Conservation (phyloP, 1,284 basidiomycete species). For the Athelia psychrophila region DNA sequence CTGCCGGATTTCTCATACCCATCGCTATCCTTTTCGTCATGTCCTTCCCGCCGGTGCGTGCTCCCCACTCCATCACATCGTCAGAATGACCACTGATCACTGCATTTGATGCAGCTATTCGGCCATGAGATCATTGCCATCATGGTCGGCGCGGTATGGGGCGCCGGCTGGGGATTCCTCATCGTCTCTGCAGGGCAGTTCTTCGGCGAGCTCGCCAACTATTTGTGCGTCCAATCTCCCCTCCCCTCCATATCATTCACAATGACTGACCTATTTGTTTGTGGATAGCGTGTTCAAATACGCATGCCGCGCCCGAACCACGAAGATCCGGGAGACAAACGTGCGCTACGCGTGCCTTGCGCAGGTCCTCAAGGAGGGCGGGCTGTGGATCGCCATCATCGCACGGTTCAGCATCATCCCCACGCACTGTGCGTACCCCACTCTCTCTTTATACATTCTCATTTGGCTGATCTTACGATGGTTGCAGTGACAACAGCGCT, state of each 20-base stretch:
- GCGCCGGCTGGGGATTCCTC: background rate
- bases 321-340: slow-evolving; percentile 54
- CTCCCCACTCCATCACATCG: too few relatives aligned
- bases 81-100: too few relatives aligned
- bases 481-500: slow-evolving; percentile 53
- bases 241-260: background rate
- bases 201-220: slow-evolving; percentile 49
- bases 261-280: background rate
- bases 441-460: background rate
- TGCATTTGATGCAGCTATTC: slow-evolving; percentile 29
- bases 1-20: slow-evolving; percentile 48
- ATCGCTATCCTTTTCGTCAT: slow-evolving; percentile 39
- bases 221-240: slow-evolving; percentile 32
- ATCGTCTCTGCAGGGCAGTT: slow-evolving; percentile 49
- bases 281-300: slow-evolving; percentile 43
- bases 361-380: slow-evolving; percentile 63
- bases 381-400: slow-evolving; percentile 59
- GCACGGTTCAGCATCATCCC: slow-evolving; percentile 63
- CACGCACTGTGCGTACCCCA: slow-evolving; percentile 42
- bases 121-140: slow-evolving; percentile 57
- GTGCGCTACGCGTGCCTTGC: slow-evolving; percentile 65
- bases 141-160: slow-evolving; percentile 48
- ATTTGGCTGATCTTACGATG: background rate
- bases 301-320: slow-evolving; percentile 42
- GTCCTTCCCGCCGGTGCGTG: slow-evolving; percentile 30